Evolutionary conservation across 192 early-diverging fungal genomes (phyloP), one percentile per base, ranked within the genome.

Genomic region (Umbelopsis isabellina): DNA sequence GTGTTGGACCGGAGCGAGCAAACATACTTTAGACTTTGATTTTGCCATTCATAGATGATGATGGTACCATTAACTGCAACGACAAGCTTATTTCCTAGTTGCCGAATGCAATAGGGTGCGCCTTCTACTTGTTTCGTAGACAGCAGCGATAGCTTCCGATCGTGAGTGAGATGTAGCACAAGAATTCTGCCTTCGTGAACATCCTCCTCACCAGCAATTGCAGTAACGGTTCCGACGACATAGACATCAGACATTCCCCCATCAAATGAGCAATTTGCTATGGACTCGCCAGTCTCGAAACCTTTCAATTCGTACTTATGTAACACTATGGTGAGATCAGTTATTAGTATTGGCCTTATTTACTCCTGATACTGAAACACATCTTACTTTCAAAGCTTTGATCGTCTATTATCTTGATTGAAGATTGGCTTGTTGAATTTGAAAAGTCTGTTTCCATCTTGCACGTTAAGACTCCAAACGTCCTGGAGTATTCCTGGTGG

Each of bases 161-260:
- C 72, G 10, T 50, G 66, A 10, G 77, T 71, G 21, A 92, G 82
- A 25, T 77, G 80, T 46, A 93, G 78, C 8, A 92, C 80, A 45
- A 97, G 67, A 3, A 98, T 83, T n/a, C 97, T 78, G 13, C 96
- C 97, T 15, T 80, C 82, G 15, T 65, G 71, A 8, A 90, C 85
- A 21, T 93, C 86, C 37, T 91, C 87, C 61, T 91, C 87, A 49
- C 68, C 83, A 18, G 86, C 86, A 64, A 69, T 49, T n/a, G 91
- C 86, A n/a, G 69, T 70, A 25, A 70, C 78, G 16, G 95, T 95
- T 15, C 92, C 95, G 46, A 93, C 75, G 16, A 90, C 83, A 81
- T 88, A 88, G 70, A 84, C 92, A 18, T 82, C 80, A n/a, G 77
- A 65, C 16, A 76, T 10, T 47, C 79, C 76, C 20, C 76, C 72